Percentiles rank a stretch among this genome's conserved stretches.
These are phyloP conservation scores for Malus fusca DNA, from an alignment of 306 rosid genomes.

Conservation along the genomic window DNA sequence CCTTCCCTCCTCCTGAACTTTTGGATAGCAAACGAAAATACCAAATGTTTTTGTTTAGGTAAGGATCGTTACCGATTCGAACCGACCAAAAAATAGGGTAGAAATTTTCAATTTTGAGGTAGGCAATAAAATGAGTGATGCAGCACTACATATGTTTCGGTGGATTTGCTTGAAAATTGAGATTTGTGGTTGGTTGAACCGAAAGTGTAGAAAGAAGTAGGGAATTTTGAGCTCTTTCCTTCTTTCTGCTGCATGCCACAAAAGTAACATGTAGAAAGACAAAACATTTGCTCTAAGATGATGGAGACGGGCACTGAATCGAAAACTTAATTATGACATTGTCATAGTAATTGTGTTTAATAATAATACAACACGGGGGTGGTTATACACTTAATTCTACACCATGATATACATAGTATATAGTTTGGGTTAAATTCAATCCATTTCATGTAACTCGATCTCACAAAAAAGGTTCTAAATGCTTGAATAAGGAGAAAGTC, in stretches of 20 bases:
- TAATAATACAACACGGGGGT: too few relatives aligned
- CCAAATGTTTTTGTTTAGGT: background rate
- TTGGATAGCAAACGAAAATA: too few relatives aligned
- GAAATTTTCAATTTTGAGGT: background rate
- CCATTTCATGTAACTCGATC: too few relatives aligned
- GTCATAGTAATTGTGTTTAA: too few relatives aligned
- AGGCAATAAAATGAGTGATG: background rate
- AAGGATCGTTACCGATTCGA: too few relatives aligned
- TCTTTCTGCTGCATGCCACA: background rate
- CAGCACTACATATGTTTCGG: background rate
- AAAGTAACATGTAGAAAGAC: background rate
- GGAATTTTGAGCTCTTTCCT: background rate
- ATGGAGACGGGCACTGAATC: background rate
- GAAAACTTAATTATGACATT: background rate
- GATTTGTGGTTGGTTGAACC: conserved; percentile 8
- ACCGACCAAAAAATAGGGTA: too few relatives aligned
- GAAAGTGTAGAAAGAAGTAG: conserved; percentile 6
- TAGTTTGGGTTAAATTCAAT: too few relatives aligned
- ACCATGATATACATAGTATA: too few relatives aligned
- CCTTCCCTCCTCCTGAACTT: too few relatives aligned
- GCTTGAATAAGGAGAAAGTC: too few relatives aligned
- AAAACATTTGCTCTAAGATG: background rate
- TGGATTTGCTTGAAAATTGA: conserved; percentile 1
- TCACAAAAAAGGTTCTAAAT: too few relatives aligned
- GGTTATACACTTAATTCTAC: too few relatives aligned